Conservation (phyloP, 108 stramenopile genomes). For the Nitzschia inconspicua region DNA sequence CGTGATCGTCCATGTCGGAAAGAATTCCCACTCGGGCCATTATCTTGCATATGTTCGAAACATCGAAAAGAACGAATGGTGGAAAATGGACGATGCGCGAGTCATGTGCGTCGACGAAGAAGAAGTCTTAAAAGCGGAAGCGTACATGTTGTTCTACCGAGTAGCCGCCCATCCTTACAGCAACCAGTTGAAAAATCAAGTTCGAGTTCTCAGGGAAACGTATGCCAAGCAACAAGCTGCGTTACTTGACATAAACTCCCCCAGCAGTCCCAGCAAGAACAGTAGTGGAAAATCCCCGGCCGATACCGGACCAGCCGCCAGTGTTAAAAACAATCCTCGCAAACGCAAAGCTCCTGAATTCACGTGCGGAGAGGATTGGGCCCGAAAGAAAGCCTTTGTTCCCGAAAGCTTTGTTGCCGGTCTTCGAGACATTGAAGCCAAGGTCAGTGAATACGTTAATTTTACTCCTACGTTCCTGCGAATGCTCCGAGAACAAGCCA, state of each 20-base stretch:
- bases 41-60: conserved; percentile 78
- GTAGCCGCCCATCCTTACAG: conserved; percentile 81
- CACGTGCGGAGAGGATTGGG: conserved; percentile 67
- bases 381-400: conserved; percentile 42
- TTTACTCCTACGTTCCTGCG: conserved; percentile 66
- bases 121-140: conserved; percentile 79
- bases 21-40: conserved; percentile 84
- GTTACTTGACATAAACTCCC: not conserved
- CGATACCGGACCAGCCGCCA: conserved; percentile 5
- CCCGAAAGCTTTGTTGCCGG: conserved; percentile 36
- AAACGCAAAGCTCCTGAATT: conserved; percentile 50
- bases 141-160: conserved; percentile 89
- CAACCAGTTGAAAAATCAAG: conserved; percentile 36
- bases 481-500: conserved; percentile 52
- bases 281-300: not conserved
- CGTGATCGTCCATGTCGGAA: conserved; percentile 84
- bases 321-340: conserved; percentile 36
- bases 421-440: conserved; percentile 52
- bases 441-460: conserved; percentile 56
- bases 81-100: conserved; percentile 90
- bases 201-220: conserved; percentile 11
- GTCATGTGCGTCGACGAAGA: conserved; percentile 43
- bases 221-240: too few species aligned
- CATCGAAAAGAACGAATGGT: conserved; percentile 81
- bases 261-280: not conserved